Conservation (phyloP, 1,284 basidiomycete species). For the Ceratobasidium sp. region DNA sequence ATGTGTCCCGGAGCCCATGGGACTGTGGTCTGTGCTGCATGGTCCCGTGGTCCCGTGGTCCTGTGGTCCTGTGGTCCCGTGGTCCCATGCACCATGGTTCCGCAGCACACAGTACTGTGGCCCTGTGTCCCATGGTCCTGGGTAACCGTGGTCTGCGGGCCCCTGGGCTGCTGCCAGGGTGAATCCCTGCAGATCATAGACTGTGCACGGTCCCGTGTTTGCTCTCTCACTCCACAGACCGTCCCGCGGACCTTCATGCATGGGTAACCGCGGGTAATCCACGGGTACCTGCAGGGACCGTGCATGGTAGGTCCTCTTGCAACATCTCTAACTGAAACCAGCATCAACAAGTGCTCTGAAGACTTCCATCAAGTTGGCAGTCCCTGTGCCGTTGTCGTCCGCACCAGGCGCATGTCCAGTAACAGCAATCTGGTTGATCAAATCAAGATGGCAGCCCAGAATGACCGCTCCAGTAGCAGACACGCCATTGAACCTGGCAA, state of each 20-base stretch:
- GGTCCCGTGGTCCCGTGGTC: too few species aligned
- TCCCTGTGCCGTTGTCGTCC: constrained; percentile 63
- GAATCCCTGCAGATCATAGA: not conserved
- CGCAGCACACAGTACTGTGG: too few species aligned
- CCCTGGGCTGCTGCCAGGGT: constrained; percentile 46
- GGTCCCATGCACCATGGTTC: too few species aligned
- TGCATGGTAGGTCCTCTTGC: constrained; percentile 65
- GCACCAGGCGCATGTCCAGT: constrained; percentile 57
- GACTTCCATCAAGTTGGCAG: constrained; percentile 60
- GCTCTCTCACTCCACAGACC: constrained; percentile 59
- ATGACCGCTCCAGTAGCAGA: constrained; percentile 51
- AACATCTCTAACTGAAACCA: constrained; percentile 55
- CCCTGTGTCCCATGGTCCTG: too few species aligned
- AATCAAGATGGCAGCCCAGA: constrained; percentile 61
- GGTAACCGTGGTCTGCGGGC: constrained; percentile 56
- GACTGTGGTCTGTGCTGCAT: too few species aligned
- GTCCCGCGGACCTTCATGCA: constrained; percentile 49
- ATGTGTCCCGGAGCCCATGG: too few species aligned
- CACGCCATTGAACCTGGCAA: constrained; percentile 52
- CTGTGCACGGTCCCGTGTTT: constrained; percentile 46
- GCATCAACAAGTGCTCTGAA: constrained; percentile 55
- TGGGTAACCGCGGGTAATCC: constrained; percentile 58
- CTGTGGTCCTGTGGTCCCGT: too few species aligned
- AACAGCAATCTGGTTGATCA: constrained; percentile 52
- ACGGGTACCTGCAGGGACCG: constrained; percentile 62